Conservation (phyloP, 2,329 filamentous ascomycete species). For the Aspergillus hiratsukae region DNA sequence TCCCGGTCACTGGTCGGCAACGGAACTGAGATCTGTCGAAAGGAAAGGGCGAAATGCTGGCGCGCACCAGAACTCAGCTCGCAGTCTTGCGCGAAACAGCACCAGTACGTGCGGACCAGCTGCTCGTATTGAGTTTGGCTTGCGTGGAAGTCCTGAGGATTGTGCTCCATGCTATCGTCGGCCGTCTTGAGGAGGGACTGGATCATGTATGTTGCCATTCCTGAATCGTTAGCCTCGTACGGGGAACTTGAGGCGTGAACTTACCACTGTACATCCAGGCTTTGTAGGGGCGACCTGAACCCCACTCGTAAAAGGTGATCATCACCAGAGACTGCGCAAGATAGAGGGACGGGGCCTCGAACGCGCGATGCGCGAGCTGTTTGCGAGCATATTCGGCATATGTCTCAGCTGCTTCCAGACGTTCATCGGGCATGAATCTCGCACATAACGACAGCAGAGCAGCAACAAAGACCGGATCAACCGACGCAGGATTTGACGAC, state of each 20-base stretch:
- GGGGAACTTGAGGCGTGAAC: not conserved
- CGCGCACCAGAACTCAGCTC: slow-evolving; percentile 34
- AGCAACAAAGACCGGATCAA: slow-evolving; percentile 33
- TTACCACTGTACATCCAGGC: slow-evolving; percentile 38
- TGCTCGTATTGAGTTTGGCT: slow-evolving; percentile 34
- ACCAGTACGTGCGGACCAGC: slow-evolving; percentile 36
- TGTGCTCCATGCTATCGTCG: slow-evolving; percentile 35
- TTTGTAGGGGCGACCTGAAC: slow-evolving; percentile 31
- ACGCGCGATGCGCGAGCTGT: slow-evolving; percentile 27
- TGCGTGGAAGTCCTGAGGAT: slow-evolving; percentile 30
- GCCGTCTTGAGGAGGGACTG: slow-evolving; percentile 34
- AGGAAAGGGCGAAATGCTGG: slow-evolving; percentile 35
- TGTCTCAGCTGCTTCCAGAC: slow-evolving; percentile 22
- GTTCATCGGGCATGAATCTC: slow-evolving; percentile 26
- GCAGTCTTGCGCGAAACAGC: slow-evolving; percentile 36
- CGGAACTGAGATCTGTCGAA: slow-evolving; percentile 34
- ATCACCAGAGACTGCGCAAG: slow-evolving; percentile 36
- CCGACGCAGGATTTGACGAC: slow-evolving; percentile 23
- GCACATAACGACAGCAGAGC: slow-evolving; percentile 31
- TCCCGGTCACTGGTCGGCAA: slow-evolving; percentile 34
- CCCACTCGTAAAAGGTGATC: slow-evolving; percentile 36
- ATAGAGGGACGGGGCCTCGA: slow-evolving; percentile 31
- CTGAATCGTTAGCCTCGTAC: slow-evolving; percentile 8
- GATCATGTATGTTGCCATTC: slow-evolving; percentile 38
- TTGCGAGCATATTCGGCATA: slow-evolving; percentile 32